These are phyloP conservation scores for Geoglossum cookeanum DNA, from an alignment of 2,329 filamentous ascomycete genomes.

Conservation along the genomic window DNA sequence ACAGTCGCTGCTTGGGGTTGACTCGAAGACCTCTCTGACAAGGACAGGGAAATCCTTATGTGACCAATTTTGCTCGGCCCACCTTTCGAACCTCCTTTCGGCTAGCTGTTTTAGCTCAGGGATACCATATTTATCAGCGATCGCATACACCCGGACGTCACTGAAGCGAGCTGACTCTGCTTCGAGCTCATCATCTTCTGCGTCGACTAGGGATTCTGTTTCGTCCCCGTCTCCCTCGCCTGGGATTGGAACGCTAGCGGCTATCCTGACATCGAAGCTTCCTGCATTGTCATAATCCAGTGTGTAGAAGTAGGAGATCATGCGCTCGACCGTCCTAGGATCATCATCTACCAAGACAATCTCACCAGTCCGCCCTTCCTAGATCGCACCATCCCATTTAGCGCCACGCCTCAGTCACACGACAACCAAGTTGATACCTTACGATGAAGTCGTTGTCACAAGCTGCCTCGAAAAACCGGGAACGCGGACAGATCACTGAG, in stretches of 20 bases:
- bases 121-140: constrained; percentile 7
- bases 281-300: neutral
- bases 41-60: neutral
- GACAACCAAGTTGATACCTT: neutral
- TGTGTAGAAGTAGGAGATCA: constrained; percentile 1
- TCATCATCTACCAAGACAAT: neutral
- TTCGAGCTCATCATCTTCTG: neutral
- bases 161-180: neutral
- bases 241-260: neutral
- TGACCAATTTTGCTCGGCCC: neutral
- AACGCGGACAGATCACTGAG: constrained; percentile 20
- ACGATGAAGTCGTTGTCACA: constrained; percentile 16
- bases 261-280: no score
- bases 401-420: neutral
- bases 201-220: no score
- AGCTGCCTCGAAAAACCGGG: constrained; percentile 17
- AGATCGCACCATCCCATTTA: no score
- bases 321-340: neutral
- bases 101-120: constrained; percentile 4
- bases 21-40: neutral
- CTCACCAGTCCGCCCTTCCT: neutral
- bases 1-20: neutral
- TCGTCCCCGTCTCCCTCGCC: neutral
- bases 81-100: neutral
- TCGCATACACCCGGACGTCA: constrained; percentile 5